These are phyloP conservation scores for Fraxinus xanthoxyloides DNA, from an alignment of 305 asterid genomes.

Conservation along the genomic window DNA sequence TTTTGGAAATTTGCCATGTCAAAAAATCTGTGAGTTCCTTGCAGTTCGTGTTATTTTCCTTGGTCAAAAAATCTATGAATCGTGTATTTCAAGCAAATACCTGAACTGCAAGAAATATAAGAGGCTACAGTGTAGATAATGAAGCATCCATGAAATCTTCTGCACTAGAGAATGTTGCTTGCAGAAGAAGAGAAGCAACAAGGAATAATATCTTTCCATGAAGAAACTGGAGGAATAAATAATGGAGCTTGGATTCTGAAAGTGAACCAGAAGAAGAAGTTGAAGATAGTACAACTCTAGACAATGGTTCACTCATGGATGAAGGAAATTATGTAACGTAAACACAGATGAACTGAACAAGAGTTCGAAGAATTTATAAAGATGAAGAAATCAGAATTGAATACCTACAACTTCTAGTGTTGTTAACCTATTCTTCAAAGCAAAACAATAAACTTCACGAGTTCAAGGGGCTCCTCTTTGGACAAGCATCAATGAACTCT, in stretches of 20 bases:
- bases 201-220: not conserved
- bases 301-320: not conserved
- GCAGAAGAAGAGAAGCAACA: constrained; percentile 15
- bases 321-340: constrained; percentile 32
- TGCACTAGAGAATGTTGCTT: not conserved
- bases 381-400: constrained; percentile 62
- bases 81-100: not conserved
- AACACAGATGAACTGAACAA: constrained; percentile 59
- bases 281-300: constrained; percentile 9
- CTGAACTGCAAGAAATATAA: constrained; percentile 15
- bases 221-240: not conserved
- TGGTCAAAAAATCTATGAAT: not conserved
- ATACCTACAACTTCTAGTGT: constrained; percentile 34
- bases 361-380: constrained; percentile 61
- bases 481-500: not conserved
- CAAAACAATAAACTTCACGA: not conserved
- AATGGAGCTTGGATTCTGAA: not conserved
- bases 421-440: not conserved
- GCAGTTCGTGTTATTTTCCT: not conserved
- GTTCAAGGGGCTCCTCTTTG: not conserved
- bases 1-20: not conserved
- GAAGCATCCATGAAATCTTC: constrained; percentile 1
- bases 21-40: not conserved
- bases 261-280: constrained; percentile 2
- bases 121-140: constrained; percentile 25